phyloP scores from a whole-genome alignment of 768 basidiomycete species.

The Suillus variegatus region DNA sequence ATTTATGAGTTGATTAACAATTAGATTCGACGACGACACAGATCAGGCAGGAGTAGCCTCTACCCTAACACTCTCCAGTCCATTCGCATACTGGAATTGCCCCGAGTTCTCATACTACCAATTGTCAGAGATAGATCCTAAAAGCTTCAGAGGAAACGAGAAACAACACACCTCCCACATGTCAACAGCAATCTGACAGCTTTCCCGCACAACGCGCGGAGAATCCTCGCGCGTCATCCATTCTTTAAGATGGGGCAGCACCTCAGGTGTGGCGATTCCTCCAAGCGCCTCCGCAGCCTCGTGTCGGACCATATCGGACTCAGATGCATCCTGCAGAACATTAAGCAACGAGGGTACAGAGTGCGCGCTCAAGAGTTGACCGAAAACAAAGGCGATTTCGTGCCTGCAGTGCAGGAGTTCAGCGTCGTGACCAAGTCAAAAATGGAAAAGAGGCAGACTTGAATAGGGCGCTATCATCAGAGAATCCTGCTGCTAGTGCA shows the following conservation, averaged over 20 bases:
- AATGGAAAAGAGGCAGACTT: conserved; percentile 55
- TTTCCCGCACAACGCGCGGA: conserved; percentile 90
- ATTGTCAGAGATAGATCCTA: background rate
- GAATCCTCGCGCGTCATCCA: conserved; percentile 80
- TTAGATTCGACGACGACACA: background rate
- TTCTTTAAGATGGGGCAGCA: conserved; percentile 81
- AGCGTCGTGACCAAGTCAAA: background rate
- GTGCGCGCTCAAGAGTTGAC: conserved; percentile 87
- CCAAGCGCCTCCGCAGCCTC: conserved; percentile 98
- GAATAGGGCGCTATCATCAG: conserved; percentile 89
- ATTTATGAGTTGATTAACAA: background rate
- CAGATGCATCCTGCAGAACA: conserved; percentile 69
- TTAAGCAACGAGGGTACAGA: conserved; percentile 83
- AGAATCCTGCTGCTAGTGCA: conserved; percentile 89
- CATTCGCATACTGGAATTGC: conserved; percentile 78
- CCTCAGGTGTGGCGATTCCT: conserved; percentile 94
- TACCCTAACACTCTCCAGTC: conserved; percentile 30
- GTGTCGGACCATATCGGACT: conserved; percentile 97
- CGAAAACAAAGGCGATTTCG: conserved; percentile 98
- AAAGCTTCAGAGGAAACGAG: background rate
- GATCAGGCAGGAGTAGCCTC: background rate
- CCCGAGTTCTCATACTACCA: conserved; percentile 76
- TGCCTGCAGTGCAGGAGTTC: conserved; percentile 56
- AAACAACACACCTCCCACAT: conserved; percentile 83
- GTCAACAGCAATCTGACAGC: conserved; percentile 94